Conservation (phyloP, 164 flowering plant species). For the Berberis thunbergii region DNA sequence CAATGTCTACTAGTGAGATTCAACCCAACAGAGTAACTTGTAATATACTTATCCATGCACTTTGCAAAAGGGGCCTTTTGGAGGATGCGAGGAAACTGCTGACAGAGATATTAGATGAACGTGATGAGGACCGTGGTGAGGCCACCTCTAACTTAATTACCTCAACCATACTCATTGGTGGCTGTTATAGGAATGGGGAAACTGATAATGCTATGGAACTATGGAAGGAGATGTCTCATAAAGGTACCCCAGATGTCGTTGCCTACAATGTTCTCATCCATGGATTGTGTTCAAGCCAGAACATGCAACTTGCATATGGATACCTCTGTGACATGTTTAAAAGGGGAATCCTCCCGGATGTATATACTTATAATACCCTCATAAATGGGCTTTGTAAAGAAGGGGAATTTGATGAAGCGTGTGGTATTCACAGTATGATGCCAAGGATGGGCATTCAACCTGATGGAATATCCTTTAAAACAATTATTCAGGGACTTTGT, state of each 20-base stretch:
- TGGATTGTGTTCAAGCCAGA: conserved; percentile 36
- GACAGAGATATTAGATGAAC: conserved; percentile 32
- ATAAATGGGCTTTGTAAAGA: conserved; percentile 46
- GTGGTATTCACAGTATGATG: conserved; percentile 34
- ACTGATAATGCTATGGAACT: conserved; percentile 29
- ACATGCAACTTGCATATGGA: conserved; percentile 28
- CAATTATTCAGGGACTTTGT: conserved; percentile 54
- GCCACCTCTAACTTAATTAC: conserved; percentile 34
- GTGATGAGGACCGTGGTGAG: conserved; percentile 21
- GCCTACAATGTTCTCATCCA: conserved; percentile 63
- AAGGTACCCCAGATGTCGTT: conserved; percentile 13
- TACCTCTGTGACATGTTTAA: conserved; percentile 48
- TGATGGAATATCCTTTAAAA: conserved; percentile 49
- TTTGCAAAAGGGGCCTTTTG: conserved; percentile 51
- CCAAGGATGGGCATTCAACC: conserved; percentile 46
- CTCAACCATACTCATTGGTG: conserved; percentile 66
- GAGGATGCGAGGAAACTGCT: conserved; percentile 46
- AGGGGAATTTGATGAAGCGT: conserved; percentile 52
- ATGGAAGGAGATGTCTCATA: conserved; percentile 37
- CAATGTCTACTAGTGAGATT: conserved; percentile 38
- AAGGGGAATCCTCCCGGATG: conserved; percentile 51
- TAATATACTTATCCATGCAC: conserved; percentile 59
- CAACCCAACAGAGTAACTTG: conserved; percentile 56
- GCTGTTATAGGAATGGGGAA: conserved; percentile 43
- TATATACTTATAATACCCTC: conserved; percentile 57